Evolutionary conservation across 2,329 filamentous ascomycete genomes (phyloP).

Genomic region (Trichoderma guizhouense): DNA sequence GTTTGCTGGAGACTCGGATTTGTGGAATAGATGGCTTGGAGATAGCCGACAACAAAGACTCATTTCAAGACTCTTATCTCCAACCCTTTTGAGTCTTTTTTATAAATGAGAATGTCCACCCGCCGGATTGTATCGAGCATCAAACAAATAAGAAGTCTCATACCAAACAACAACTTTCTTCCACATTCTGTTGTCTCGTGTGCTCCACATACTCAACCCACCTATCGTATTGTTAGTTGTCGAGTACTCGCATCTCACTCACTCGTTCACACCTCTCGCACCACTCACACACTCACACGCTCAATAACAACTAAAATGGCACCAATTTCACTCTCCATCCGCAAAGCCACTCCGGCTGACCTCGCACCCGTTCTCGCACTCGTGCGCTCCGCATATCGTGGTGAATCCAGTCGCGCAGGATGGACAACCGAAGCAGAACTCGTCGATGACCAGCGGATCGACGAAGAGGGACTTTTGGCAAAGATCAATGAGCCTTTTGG

Average conservation of each 20-base stretch:
- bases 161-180: neutral
- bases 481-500: conserved; percentile 41
- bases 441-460: conserved; percentile 43
- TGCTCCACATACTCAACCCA: neutral
- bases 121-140: neutral
- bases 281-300: neutral
- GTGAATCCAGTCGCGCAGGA: conserved; percentile 37
- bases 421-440: conserved; percentile 49
- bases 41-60: neutral
- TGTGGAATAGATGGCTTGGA: neutral
- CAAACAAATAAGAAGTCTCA: neutral
- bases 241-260: neutral
- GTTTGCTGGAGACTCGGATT: neutral
- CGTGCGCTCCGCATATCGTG: conserved; percentile 44
- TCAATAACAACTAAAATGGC: neutral
- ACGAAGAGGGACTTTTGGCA: conserved; percentile 31
- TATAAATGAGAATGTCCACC: neutral
- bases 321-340: conserved; percentile 32
- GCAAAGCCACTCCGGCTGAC: conserved; percentile 35
- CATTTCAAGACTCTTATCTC: neutral
- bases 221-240: neutral
- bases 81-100: no score
- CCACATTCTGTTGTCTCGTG: neutral
- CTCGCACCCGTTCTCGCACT: conserved; percentile 35
- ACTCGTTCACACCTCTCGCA: neutral